Evolutionary conservation across 2,329 filamentous ascomycete genomes (phyloP).

Genomic region (Calonectria hawksworthii): DNA sequence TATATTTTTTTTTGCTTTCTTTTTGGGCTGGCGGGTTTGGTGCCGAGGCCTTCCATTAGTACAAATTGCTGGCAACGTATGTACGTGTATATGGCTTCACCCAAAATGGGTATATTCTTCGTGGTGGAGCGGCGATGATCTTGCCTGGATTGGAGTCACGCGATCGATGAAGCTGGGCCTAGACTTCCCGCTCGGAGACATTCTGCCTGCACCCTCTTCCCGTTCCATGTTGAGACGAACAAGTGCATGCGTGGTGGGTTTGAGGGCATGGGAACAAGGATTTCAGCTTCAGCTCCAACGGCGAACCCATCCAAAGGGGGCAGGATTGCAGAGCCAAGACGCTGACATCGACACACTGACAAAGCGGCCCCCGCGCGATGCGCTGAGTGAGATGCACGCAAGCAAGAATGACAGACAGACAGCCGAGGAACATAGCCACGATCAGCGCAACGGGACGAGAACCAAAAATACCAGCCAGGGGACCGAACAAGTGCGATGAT

Average conservation of each 20-base stretch:
- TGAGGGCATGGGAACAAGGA: not conserved
- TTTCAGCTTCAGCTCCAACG: not conserved
- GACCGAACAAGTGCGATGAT: not conserved
- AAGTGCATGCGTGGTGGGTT: not conserved
- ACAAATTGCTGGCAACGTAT: not conserved
- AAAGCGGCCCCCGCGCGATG: not conserved
- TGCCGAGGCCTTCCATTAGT: not conserved
- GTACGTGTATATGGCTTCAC: not conserved
- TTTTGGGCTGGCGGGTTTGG: not conserved
- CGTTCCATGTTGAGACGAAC: not conserved
- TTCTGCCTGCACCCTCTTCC: not conserved
- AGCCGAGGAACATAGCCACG: slow-evolving; percentile 1
- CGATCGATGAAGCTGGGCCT: not conserved
- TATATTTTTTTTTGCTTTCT: not conserved
- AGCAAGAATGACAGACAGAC: not conserved
- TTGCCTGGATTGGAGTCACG: not conserved
- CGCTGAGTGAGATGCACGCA: not conserved
- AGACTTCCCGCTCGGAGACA: slow-evolving; percentile 13
- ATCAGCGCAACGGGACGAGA: not conserved
- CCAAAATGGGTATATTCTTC: slow-evolving; percentile 24
- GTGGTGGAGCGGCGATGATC: not conserved
- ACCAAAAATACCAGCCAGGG: slow-evolving; percentile 2
- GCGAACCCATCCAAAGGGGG: not conserved
- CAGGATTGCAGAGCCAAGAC: not conserved
- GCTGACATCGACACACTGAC: not conserved